Base-by-base conservation (phyloP, 345 rosid species). In the Lepidium didymum region DNA sequence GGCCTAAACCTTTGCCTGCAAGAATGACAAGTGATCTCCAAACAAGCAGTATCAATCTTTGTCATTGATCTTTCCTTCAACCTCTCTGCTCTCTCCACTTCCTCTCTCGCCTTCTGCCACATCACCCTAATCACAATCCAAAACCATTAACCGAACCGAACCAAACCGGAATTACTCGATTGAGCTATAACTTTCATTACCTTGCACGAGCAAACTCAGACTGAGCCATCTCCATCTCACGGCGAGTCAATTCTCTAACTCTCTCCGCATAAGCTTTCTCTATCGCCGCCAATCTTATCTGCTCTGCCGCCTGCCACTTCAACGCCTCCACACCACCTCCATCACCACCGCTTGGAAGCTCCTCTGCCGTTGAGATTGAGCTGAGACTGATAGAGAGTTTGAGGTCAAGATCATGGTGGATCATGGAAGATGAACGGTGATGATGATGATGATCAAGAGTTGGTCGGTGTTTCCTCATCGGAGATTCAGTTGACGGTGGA, bases 1-100 rank as follows among this genome's bases (percentile, higher is more conserved):
- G 87, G 85, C 80, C 90, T 87, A 81, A 94, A 91, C 79, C 85
- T 86, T 75, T 89, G 96, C 73, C 95, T 85, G 83, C 99, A 94
- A 68, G 96, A 91, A 12, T 91, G 99, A 68, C 99, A 94, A 78
- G 99, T 94, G 82, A 91, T 85, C 87, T 94, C 95, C 84, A 86
- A 79, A 86, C 92, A 86, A 69, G 85, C 62, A 52, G 89, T 80
- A 83, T 88, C 98, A 2, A 80, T 79, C 83, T 67, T 82, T 47
- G 73, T 74, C 41, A 90, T 83, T 16, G 96, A 90, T 74, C 84
- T 77, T 55, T 87, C 89, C 80, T 90, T 93, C 82, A 88, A 53
- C 60, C 84, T 84, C 81, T 89, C 92, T 0, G 97, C 97, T 53
- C 83, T 89, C 37, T 85, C 95, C 27, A 86, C 87, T 14, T 91